Evolutionary conservation across 2,329 filamentous ascomycete species (phyloP).

Genomic region (Penicillium griseofulvum): DNA sequence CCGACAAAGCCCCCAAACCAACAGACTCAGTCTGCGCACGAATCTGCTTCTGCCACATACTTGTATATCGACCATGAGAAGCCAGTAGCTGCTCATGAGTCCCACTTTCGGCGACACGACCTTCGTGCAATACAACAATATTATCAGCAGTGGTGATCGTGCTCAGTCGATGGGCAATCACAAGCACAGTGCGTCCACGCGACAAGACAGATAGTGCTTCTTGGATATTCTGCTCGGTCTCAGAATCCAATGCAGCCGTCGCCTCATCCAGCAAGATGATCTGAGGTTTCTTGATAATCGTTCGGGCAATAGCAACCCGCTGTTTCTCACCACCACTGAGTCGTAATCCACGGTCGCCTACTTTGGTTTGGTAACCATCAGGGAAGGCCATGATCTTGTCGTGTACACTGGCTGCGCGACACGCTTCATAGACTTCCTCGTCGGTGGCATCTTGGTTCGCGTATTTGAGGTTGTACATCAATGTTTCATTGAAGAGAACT

Average conservation of each 20-base stretch:
- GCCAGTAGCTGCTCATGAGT: background rate
- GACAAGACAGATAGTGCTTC: background rate
- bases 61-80: background rate
- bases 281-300: conserved; percentile 79
- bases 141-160: conserved; percentile 3
- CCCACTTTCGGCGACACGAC: background rate
- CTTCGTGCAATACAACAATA: conserved; percentile 1
- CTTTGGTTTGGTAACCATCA: conserved; percentile 78
- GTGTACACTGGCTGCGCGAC: conserved; percentile 76
- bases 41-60: conserved; percentile 3
- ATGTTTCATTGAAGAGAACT: conserved; percentile 75
- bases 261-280: conserved; percentile 90
- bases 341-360: conserved; percentile 71
- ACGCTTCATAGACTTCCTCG: conserved; percentile 1
- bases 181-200: background rate
- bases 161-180: background rate
- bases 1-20: background rate
- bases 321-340: conserved; percentile 27
- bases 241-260: conserved; percentile 80
- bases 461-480: conserved; percentile 83
- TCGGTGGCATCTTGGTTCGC: conserved; percentile 66
- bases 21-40: background rate
- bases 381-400: conserved; percentile 84
- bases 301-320: conserved; percentile 79
- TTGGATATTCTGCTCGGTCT: conserved; percentile 86